Base-by-base conservation (phyloP, 1,284 basidiomycete genomes). In the Paramarasmius palmivorus region DNA sequence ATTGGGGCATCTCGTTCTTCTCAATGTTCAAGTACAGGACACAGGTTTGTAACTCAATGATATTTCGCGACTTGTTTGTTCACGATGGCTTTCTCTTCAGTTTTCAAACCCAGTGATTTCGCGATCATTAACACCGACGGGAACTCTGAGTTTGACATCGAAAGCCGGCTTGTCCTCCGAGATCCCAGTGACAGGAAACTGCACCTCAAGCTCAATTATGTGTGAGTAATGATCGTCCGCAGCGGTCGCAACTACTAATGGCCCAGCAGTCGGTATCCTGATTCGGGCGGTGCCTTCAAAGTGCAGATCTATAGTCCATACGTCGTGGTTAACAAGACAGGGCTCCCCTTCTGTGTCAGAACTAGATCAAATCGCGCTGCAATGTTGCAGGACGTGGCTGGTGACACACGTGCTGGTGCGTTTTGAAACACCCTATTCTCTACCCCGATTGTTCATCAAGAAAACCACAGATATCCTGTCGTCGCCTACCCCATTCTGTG, bases 251-350 rank as follows among this genome's bases (percentile, higher is more conserved):
- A 19, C 23, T 19, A 4, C 50, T 61, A 14, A 40, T 9, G 35
- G 22, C 44, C 52, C 23, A 35, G 7, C 51, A 92, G 88, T 48
- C 88, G 88, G 39, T 93, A 93, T 70, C 86, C 92, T 2, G 85
- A 98, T 56, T 92, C 95, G 10, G 97, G 96, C 2, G 95, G 97
- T n/a, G 95, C 96, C 1, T 97, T 98, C 81, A 96, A 93, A 71
- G 93, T 98, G 1, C 96, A 99, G 70, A 88, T 99, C 50, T 99
- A 95, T 68, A 88, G 86, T 60, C 95, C 97, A 2, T 99, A 92
- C 68, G 78, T 99, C 49, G 75, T 99, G 48, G 73, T 98, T 68
- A 99, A 99, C 74, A 98, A 98, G 77, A 94, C 94, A 0, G 90
- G 89, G 1, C 71, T 96, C 46, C 89, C 94, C 1, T 97, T 98